phyloP scores from a whole-genome alignment of 805 yeast genomes.

The Candida xyloterini region DNA sequence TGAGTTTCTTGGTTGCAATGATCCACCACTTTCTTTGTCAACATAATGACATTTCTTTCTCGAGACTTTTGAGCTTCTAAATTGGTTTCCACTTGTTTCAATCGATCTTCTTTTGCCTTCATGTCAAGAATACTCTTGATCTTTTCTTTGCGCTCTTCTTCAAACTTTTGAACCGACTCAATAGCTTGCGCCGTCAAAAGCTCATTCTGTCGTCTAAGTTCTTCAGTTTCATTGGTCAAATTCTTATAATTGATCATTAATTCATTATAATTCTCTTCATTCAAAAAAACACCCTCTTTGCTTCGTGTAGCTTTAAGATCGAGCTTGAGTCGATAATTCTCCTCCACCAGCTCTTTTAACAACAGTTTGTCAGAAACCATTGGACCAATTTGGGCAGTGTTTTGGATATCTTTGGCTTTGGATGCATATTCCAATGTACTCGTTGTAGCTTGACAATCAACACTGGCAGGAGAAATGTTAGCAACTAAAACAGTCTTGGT shows the following conservation, averaged over 20 bases:
- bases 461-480: slow-evolving; percentile 66
- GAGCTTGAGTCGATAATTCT: slow-evolving; percentile 40
- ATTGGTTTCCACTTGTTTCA: slow-evolving; percentile 33
- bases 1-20: slow-evolving; percentile 29
- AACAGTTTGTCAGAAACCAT: slow-evolving; percentile 41
- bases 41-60: slow-evolving; percentile 13
- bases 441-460: slow-evolving; percentile 47
- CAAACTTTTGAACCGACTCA: slow-evolving; percentile 18
- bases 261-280: slow-evolving; percentile 55
- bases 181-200: slow-evolving; percentile 37
- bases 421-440: slow-evolving; percentile 56
- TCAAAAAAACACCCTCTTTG: slow-evolving; percentile 65
- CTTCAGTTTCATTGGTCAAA: slow-evolving; percentile 48
- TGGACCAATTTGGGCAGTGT: slow-evolving; percentile 49
- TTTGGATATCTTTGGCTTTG: slow-evolving; percentile 52
- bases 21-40: slow-evolving; percentile 23
- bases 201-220: slow-evolving; percentile 41
- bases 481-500: slow-evolving; percentile 89
- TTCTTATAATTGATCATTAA: slow-evolving; percentile 47
- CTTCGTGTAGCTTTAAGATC: slow-evolving; percentile 62
- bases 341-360: slow-evolving; percentile 44
- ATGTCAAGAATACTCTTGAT: slow-evolving; percentile 15
- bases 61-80: slow-evolving; percentile 24
- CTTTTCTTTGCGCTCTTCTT: slow-evolving; percentile 24
- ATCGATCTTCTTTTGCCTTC: slow-evolving; percentile 29